A percentile compares a stretch with the other conserved stretches of the same genome.
These are phyloP conservation scores for Aeschynomene evenia DNA, from an alignment of 306 rosid species.

Conservation along the genomic window DNA sequence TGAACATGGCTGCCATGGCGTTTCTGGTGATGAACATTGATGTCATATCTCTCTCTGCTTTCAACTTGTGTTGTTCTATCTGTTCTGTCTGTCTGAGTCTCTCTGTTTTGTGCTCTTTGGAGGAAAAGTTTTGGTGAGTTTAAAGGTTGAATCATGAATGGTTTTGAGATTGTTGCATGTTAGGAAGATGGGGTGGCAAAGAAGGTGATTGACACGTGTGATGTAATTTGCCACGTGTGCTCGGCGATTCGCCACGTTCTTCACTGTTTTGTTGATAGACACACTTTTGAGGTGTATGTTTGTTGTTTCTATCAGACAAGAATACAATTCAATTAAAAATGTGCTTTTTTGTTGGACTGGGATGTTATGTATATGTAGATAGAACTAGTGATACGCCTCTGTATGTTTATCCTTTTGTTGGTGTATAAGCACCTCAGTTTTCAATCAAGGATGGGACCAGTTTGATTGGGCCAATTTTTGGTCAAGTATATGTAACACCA, in stretches of 20 bases:
- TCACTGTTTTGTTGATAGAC: neutral
- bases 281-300: neutral
- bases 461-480: neutral
- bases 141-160: slow-evolving; percentile 10
- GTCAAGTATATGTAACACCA: neutral
- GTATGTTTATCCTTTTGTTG: neutral
- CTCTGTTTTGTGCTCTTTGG: neutral
- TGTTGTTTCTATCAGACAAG: neutral
- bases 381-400: too few relatives aligned
- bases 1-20: slow-evolving; percentile 50
- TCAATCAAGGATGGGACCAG: neutral
- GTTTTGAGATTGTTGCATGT: neutral
- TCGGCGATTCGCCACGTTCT: slow-evolving; percentile 12
- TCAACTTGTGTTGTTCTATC: neutral
- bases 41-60: neutral
- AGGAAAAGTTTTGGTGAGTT: neutral
- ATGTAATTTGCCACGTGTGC: neutral
- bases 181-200: slow-evolving; percentile 18
- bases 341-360: too few relatives aligned
- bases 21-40: neutral
- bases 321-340: too few relatives aligned
- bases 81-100: too few relatives aligned
- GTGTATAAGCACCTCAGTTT: neutral
- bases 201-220: neutral
- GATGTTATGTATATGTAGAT: too few relatives aligned